phyloP scores from a whole-genome alignment of 208 protist genomes.

The Strigomonas galati region DNA sequence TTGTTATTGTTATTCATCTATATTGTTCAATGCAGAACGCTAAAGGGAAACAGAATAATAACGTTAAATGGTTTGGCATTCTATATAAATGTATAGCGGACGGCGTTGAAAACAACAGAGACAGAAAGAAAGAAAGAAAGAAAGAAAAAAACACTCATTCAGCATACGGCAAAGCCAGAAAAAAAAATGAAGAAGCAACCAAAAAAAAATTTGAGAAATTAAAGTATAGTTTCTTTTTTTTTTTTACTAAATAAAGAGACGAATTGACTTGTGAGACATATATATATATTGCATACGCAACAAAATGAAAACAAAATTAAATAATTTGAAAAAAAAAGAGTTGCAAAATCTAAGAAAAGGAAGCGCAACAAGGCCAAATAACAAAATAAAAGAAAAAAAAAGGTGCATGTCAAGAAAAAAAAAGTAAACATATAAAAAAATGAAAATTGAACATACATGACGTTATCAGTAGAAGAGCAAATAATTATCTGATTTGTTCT shows the following conservation, averaged over 20 bases:
- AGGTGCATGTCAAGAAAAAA: slow-evolving; percentile 7
- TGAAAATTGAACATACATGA: too few species aligned
- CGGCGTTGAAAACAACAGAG: not conserved
- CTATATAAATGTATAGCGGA: not conserved
- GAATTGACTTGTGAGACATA: not conserved
- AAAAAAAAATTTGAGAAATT: not conserved
- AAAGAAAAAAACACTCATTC: not conserved
- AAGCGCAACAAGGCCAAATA: too few species aligned
- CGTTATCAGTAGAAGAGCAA: too few species aligned
- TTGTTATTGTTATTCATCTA: too few species aligned
- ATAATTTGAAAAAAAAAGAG: too few species aligned
- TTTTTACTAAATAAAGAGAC: not conserved
- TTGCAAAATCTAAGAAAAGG: too few species aligned
- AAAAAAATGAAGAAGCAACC: not conserved
- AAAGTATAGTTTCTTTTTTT: not conserved
- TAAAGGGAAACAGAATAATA: not conserved
- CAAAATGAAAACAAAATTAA: not conserved
- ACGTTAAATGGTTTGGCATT: not conserved
- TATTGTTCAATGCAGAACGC: too few species aligned
- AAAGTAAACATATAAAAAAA: too few species aligned
- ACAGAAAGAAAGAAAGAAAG: not conserved
- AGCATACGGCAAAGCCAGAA: not conserved
- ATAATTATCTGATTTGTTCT: too few species aligned
- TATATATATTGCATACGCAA: not conserved
- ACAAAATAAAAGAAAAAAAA: slow-evolving; percentile 2